These are phyloP conservation scores for Boletus rubroflammeus DNA, from an alignment of 768 basidiomycete species.

Conservation along the genomic window DNA sequence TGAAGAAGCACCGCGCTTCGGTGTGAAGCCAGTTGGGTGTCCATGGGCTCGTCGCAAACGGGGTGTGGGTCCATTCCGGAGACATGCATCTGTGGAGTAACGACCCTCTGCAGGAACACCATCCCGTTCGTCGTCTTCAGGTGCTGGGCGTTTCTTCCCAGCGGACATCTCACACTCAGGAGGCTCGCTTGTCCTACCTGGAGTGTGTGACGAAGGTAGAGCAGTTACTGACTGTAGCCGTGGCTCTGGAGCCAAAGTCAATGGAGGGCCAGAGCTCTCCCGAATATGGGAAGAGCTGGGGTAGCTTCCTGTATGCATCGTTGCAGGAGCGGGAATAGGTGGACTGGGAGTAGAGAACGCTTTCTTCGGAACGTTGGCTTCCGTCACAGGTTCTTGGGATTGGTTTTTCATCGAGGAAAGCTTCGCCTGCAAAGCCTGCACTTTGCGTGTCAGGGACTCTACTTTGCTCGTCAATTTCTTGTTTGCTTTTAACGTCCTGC, in stretches of 20 bases:
- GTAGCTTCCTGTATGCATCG: not conserved
- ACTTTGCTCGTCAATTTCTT: constrained; percentile 71
- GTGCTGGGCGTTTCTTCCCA: constrained; percentile 71
- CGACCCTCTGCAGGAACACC: constrained; percentile 67
- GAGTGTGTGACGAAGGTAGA: constrained; percentile 43
- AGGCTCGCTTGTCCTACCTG: constrained; percentile 37
- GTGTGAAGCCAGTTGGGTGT: constrained; percentile 69
- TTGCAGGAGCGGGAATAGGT: constrained; percentile 9
- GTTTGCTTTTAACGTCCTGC: constrained; percentile 74
- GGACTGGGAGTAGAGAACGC: constrained; percentile 10
- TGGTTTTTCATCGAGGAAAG: constrained; percentile 51
- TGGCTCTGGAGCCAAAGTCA: constrained; percentile 49
- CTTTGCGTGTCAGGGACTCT: constrained; percentile 68
- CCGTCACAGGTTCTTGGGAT: constrained; percentile 14
- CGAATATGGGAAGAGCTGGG: constrained; percentile 8
- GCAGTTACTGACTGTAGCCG: constrained; percentile 12
- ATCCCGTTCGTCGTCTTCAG: constrained; percentile 70
- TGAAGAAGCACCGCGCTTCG: constrained; percentile 49
- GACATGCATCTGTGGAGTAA: constrained; percentile 37
- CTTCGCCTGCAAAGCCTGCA: constrained; percentile 68
- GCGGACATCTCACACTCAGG: constrained; percentile 36
- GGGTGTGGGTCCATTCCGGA: constrained; percentile 46
- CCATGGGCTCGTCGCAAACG: constrained; percentile 57
- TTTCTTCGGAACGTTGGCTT: constrained; percentile 8
- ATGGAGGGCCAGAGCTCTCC: constrained; percentile 44